These are phyloP conservation scores for Hyphopichia pseudoburtonii DNA, from an alignment of 1,139 yeast species.

Conservation along the genomic window DNA sequence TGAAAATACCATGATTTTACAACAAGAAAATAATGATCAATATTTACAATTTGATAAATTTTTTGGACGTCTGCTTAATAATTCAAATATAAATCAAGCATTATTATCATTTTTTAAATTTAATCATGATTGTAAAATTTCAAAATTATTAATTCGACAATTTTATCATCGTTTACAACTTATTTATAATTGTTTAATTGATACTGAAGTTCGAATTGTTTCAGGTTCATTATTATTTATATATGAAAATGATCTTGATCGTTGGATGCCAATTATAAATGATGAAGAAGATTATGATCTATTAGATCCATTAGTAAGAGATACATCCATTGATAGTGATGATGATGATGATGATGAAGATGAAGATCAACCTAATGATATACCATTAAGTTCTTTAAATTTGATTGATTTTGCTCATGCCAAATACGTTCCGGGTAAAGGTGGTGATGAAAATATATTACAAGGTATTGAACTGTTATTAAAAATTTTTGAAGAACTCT, in stretches of 20 bases:
- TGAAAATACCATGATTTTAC: constrained; percentile 13
- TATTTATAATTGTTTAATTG: constrained; percentile 61
- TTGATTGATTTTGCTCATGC: constrained; percentile 94
- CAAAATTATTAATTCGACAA: constrained; percentile 30
- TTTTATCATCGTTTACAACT: constrained; percentile 61
- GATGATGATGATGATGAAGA: constrained; percentile 32
- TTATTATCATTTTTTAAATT: constrained; percentile 52
- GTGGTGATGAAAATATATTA: constrained; percentile 70
- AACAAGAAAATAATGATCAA: constrained; percentile 18
- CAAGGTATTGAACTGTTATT: constrained; percentile 66
- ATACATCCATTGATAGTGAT: constrained; percentile 27
- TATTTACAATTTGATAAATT: constrained; percentile 59
- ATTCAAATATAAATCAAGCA: constrained; percentile 45
- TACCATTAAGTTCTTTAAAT: constrained; percentile 53
- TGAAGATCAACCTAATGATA: constrained; percentile 13
- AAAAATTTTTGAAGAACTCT: constrained; percentile 32
- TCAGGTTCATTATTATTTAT: constrained; percentile 76
- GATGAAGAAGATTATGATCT: constrained; percentile 27
- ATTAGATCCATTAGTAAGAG: constrained; percentile 38
- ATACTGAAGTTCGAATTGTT: constrained; percentile 62
- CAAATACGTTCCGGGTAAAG: constrained; percentile 57
- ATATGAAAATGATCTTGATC: constrained; percentile 62
- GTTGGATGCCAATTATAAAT: constrained; percentile 40
- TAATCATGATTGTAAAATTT: constrained; percentile 21
- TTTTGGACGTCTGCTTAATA: constrained; percentile 64